These are phyloP conservation scores for Drosera capensis DNA, from an alignment of 148 eudicot species.

Conservation along the genomic window DNA sequence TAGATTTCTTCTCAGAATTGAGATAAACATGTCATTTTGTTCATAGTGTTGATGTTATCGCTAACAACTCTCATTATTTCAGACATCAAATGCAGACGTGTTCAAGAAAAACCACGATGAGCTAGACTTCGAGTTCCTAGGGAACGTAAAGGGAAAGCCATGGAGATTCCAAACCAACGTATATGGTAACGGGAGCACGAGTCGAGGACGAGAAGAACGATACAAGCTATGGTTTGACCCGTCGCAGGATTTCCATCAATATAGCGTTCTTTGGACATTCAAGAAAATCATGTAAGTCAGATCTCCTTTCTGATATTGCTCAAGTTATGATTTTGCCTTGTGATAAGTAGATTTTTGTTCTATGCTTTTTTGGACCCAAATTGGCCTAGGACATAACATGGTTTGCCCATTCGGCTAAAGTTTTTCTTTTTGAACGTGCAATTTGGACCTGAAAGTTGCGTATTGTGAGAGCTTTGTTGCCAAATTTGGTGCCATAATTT, in stretches of 20 bases:
- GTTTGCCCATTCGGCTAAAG: too few relatives aligned
- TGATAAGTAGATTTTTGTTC: too few relatives aligned
- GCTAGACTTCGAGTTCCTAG: constrained; percentile 60
- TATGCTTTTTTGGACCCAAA: too few relatives aligned
- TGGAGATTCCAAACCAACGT: constrained; percentile 72
- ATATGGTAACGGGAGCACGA: constrained; percentile 66
- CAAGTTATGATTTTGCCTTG: too few relatives aligned
- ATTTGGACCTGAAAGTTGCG: too few relatives aligned
- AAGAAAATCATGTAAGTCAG: constrained; percentile 39
- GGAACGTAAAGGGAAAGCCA: constrained; percentile 46
- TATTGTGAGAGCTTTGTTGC: too few relatives aligned
- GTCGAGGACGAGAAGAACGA: constrained; percentile 62
- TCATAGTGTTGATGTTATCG: neutral
- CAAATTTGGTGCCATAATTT: too few relatives aligned
- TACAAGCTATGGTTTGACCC: constrained; percentile 71
- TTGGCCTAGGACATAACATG: too few relatives aligned
- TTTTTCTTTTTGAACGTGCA: too few relatives aligned
- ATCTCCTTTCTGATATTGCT: neutral
- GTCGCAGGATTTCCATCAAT: constrained; percentile 45
- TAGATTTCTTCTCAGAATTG: too few relatives aligned
- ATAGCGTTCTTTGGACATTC: constrained; percentile 70
- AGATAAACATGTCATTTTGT: neutral
- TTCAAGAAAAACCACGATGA: constrained; percentile 58
- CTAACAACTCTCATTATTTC: neutral
- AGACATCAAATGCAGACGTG: constrained; percentile 64